Evolutionary conservation across 495 filamentous ascomycete genomes (phyloP).

Genomic region (Penicillium maclennaniae): DNA sequence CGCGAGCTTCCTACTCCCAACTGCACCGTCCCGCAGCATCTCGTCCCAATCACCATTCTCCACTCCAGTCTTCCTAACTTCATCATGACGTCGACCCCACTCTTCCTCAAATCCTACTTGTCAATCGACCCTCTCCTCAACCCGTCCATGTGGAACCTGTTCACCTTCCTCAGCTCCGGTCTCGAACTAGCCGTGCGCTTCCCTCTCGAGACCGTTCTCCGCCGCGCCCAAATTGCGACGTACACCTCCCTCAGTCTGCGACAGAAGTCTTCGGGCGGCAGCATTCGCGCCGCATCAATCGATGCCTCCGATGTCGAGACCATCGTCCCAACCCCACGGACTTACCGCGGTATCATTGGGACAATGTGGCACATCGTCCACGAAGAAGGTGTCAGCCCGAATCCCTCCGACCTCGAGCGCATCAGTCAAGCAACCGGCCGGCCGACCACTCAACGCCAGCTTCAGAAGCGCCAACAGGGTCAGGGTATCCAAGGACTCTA

Average conservation of each 20-base stretch:
- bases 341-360: constrained; percentile 74
- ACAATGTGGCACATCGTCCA: constrained; percentile 84
- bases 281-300: constrained; percentile 33
- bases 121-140: constrained; percentile 78
- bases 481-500: constrained; percentile 84
- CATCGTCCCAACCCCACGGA: constrained; percentile 58
- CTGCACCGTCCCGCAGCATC: constrained; percentile 62
- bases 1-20: constrained; percentile 65
- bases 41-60: constrained; percentile 80
- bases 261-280: constrained; percentile 53
- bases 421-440: constrained; percentile 33
- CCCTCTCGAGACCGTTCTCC: constrained; percentile 86
- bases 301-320: constrained; percentile 57
- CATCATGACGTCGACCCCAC: constrained; percentile 72
- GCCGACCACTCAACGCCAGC: constrained; percentile 26
- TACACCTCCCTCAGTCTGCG: constrained; percentile 45
- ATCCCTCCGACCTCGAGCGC: constrained; percentile 30
- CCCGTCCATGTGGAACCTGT: constrained; percentile 71
- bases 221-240: constrained; percentile 77
- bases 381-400: constrained; percentile 66
- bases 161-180: constrained; percentile 69
- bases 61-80: constrained; percentile 78
- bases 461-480: constrained; percentile 55
- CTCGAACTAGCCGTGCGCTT: constrained; percentile 81
- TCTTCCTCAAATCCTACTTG: constrained; percentile 74